Percentiles rank a stretch among this genome's conserved stretches.
Conservation (phyloP, 2,329 filamentous ascomycete genomes). For the Lojkania enalia region DNA sequence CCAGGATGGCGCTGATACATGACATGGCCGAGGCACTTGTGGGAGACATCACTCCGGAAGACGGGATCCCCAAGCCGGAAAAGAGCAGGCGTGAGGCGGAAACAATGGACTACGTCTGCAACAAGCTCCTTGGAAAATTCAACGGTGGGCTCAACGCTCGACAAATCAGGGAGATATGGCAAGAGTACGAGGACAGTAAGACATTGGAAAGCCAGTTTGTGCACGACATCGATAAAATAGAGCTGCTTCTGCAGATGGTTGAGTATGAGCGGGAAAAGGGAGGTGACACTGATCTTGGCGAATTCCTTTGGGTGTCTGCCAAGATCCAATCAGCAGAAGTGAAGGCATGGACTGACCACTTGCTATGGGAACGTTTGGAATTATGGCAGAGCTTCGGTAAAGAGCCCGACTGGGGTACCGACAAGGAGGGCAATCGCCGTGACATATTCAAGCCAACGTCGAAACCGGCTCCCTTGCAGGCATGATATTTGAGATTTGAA, state of each 20-base stretch:
- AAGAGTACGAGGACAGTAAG: conserved; percentile 88
- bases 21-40: conserved; percentile 97
- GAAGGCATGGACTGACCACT: conserved; percentile 74
- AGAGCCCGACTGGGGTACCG: conserved; percentile 34
- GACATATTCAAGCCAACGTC: conserved; percentile 22
- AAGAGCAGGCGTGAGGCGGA: conserved; percentile 84
- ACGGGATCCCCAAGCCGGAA: conserved; percentile 81
- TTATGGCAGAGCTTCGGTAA: conserved; percentile 64
- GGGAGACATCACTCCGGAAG: conserved; percentile 94
- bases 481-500: too few relatives aligned
- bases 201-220: conserved; percentile 88
- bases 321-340: conserved; percentile 76
- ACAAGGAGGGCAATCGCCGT: conserved; percentile 14
- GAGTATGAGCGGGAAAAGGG: conserved; percentile 83
- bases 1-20: conserved; percentile 93
- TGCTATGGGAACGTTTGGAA: conserved; percentile 73
- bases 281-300: conserved; percentile 72
- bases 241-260: conserved; percentile 90
- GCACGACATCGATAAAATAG: conserved; percentile 97
- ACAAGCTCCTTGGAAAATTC: conserved; percentile 71
- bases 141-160: conserved; percentile 69
- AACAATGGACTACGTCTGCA: conserved; percentile 90
- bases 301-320: conserved; percentile 80
- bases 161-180: conserved; percentile 80
- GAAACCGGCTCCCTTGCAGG: conserved; percentile 10